A percentile compares a stretch with the other conserved stretches of the same genome.
Conservation (phyloP, 306 rosid species). For the Sindora glabra region DNA sequence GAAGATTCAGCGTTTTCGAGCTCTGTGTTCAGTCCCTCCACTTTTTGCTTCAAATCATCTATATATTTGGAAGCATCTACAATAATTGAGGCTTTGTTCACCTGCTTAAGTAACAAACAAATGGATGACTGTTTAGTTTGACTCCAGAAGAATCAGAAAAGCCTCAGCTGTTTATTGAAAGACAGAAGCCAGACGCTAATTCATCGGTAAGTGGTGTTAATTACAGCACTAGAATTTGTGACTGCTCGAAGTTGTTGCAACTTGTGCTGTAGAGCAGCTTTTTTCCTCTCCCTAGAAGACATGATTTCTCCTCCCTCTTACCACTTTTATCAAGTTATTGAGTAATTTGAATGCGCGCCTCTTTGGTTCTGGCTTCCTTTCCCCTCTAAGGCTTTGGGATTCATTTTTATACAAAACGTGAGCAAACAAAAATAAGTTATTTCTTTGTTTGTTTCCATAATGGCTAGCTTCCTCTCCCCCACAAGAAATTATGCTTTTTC, state of each 20-base stretch:
- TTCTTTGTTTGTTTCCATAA: constrained; percentile 30
- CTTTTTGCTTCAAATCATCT: constrained; percentile 61
- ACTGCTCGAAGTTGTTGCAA: constrained; percentile 49
- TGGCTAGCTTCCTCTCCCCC: constrained; percentile 20
- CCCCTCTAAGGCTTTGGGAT: not conserved
- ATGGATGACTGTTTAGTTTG: not conserved
- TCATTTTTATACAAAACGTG: constrained; percentile 11
- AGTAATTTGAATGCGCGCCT: too few relatives aligned
- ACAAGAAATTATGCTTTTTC: constrained; percentile 13
- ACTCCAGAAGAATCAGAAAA: not conserved
- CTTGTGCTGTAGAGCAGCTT: constrained; percentile 33
- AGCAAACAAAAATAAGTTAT: constrained; percentile 9
- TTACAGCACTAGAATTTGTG: constrained; percentile 75
- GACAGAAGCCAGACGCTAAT: not conserved
- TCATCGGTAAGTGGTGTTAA: not conserved
- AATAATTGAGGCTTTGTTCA: constrained; percentile 62
- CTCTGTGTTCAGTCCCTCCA: constrained; percentile 44
- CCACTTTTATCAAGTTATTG: constrained; percentile 1
- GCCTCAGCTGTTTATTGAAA: not conserved
- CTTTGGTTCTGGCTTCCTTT: not conserved
- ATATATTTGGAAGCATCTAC: constrained; percentile 72
- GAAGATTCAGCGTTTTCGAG: constrained; percentile 35
- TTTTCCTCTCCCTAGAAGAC: constrained; percentile 43
- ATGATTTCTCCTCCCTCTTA: constrained; percentile 24
- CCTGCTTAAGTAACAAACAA: constrained; percentile 21